phyloP scores from a whole-genome alignment of 345 rosid species.

The Adansonia digitata region DNA sequence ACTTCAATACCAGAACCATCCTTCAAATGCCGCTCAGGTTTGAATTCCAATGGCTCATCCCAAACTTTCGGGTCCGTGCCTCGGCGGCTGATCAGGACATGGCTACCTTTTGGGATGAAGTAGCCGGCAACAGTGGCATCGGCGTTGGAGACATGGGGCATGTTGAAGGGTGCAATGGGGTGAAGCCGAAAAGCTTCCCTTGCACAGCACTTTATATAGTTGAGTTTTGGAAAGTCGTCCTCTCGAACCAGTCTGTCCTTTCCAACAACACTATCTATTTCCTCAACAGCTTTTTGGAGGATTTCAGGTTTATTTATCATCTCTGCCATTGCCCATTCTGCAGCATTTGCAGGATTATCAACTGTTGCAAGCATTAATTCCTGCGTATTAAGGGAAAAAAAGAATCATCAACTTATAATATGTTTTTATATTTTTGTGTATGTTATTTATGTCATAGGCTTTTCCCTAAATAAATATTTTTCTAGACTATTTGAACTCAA shows the following conservation, averaged over 20 bases:
- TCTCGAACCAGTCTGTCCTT: not conserved
- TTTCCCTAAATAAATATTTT: no score
- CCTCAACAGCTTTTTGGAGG: not conserved
- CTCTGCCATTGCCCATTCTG: not conserved
- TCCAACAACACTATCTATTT: no score
- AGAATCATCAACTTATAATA: no score
- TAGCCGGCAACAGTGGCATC: no score
- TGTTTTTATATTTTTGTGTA: no score
- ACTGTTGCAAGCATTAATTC: not conserved
- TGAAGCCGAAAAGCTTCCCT: not conserved
- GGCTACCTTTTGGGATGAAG: no score
- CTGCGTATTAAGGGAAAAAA: not conserved
- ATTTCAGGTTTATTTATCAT: not conserved
- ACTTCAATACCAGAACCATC: not conserved
- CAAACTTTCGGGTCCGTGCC: no score
- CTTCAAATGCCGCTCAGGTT: not conserved
- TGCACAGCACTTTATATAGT: not conserved
- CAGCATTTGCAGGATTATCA: not conserved
- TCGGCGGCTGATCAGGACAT: not conserved
- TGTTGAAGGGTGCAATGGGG: not conserved
- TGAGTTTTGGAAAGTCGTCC: not conserved
- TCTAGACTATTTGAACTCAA: no score
- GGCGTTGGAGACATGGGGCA: not conserved
- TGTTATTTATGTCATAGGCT: no score
- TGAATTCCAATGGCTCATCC: no score